Conservation (phyloP, 2,329 filamentous ascomycete genomes). For the Zymoseptoria crescenta region DNA sequence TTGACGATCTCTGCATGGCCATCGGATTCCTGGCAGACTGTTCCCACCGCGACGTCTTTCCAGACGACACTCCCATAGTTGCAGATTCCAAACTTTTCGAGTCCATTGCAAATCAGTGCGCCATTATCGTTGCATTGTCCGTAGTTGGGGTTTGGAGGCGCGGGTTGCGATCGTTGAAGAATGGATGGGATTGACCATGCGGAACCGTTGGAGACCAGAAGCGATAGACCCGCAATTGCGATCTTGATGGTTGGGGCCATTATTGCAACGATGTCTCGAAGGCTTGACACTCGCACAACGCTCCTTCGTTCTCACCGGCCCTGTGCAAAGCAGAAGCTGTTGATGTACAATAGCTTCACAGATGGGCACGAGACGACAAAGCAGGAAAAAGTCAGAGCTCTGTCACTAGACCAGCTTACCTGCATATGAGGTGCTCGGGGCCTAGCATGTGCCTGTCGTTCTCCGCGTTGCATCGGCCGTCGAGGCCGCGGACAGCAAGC, state of each 20-base stretch:
- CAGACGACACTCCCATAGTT: constrained; percentile 35
- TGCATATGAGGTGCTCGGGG: background rate
- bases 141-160: background rate
- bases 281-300: too few relatives aligned
- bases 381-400: background rate
- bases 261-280: background rate
- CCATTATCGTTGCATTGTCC: constrained; percentile 1
- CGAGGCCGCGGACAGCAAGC: background rate
- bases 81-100: constrained; percentile 36
- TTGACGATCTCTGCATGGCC: background rate
- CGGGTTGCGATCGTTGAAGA: background rate
- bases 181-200: background rate
- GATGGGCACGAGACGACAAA: background rate
- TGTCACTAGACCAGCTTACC: background rate
- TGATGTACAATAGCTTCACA: background rate
- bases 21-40: constrained; percentile 27
- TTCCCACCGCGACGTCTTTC: constrained; percentile 37
- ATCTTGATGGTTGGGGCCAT: background rate
- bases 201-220: background rate
- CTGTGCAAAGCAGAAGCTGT: too few relatives aligned
- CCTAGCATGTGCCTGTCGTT: background rate
- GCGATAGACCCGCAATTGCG: background rate
- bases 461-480: background rate
- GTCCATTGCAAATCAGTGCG: constrained; percentile 33
- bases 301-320: too few relatives aligned